Base-by-base conservation (phyloP, 164 flowering plant genomes). In the Nymphaea thermarum region DNA sequence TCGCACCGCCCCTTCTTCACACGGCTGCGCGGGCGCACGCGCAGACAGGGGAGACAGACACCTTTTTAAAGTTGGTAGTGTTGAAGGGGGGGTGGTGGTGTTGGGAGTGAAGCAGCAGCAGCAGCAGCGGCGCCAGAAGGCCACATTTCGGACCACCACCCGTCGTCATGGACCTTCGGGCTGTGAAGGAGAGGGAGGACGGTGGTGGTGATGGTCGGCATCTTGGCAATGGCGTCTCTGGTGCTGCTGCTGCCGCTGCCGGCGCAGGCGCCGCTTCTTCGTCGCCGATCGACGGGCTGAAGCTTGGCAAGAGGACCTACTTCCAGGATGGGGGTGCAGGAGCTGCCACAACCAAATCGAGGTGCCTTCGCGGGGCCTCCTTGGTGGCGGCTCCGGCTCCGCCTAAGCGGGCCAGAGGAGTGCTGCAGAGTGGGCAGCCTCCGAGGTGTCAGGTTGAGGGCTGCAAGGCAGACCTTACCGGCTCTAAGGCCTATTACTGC, bases 381-480 rank as follows among this genome's bases (percentile, higher is more conserved):
- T 5, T 47, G 18, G 70, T 42, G 41, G 36, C 5, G 18, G 36
- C 57, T 2, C 10, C 66, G 25, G 12, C 66, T 63, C 75, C 80
- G 69, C 60, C 79, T 3, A 77, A 75, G 80, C 85, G 76, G 79
- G 74, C 70, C 17, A 72, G 82, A 71, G 82, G 79, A 57, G 67
- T 44, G 64, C 71, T 62, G 44, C 80, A 71, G 61, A 73, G 77
- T 17, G 79, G 76, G 18, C 82, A 81, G 77, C 88, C 91, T 4
- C 85, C 96, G 2, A 80, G 89, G 76, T 89, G 96, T 64, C 92
- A 85, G 70, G 96, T 86, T 42, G 86, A 89, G 62, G 96, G 92
- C 0, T 89, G 96, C 66, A 68, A 73, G 41, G 77, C 80, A 74
- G 96, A 89, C 86, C 88, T 89, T 69, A 87, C 81, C 69, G 86